Percentiles rank a stretch among this genome's conserved stretches.
Conservation (phyloP, 23 red algal genomes). For the Chondrus crispus region DNA sequence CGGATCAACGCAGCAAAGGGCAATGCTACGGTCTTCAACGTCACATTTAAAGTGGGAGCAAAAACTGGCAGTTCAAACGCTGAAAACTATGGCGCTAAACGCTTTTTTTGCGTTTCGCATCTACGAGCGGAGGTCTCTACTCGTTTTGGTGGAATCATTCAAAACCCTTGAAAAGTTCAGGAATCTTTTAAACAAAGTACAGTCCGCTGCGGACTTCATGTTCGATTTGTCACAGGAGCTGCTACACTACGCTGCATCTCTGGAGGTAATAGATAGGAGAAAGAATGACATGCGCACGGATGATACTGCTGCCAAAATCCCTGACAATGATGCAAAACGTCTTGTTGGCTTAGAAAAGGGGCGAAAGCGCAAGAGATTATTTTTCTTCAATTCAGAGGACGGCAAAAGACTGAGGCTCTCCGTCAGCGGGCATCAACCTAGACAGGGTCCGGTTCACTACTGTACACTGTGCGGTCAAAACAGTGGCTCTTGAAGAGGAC, state of each 20-base stretch:
- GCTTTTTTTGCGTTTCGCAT: background rate
- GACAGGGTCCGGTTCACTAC: background rate
- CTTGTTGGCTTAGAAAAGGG: background rate
- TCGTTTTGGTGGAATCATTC: background rate
- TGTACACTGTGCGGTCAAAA: background rate
- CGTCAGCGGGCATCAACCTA: background rate
- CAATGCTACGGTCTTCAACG: background rate
- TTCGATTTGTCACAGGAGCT: background rate
- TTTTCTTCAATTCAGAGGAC: background rate
- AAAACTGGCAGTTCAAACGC: background rate
- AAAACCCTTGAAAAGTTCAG: background rate
- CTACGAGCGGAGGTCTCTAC: background rate
- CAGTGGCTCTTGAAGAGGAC: background rate
- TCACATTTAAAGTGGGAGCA: background rate
- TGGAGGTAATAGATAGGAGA: background rate
- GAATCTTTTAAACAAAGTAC: background rate
- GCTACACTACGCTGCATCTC: background rate
- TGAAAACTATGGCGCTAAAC: background rate
- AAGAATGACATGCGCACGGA: background rate
- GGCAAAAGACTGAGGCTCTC: background rate
- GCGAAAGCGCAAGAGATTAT: background rate
- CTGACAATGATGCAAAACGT: background rate
- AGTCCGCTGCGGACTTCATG: conserved; percentile 6
- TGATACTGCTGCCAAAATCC: background rate
- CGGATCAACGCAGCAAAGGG: background rate